Evolutionary conservation across 2,329 filamentous ascomycete species (phyloP).

Genomic region (Sporothrix humicola): DNA sequence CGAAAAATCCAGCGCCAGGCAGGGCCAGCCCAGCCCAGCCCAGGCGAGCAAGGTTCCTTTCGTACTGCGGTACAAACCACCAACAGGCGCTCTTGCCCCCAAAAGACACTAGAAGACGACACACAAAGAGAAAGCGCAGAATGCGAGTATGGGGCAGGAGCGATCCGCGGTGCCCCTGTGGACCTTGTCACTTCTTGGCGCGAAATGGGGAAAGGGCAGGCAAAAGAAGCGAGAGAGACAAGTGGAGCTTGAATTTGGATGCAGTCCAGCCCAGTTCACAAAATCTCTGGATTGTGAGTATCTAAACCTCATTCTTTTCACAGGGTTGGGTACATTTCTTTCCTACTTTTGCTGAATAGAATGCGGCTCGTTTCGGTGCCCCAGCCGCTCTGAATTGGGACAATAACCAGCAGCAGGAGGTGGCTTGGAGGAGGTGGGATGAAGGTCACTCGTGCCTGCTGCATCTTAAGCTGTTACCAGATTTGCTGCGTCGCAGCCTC

Average conservation of each 20-base stretch:
- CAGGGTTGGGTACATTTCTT: background rate
- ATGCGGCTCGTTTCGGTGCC: background rate
- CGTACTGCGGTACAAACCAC: background rate
- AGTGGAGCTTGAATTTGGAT: background rate
- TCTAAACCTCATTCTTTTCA: background rate
- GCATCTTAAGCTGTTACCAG: no score
- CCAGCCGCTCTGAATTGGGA: background rate
- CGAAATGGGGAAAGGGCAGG: conserved; percentile 9
- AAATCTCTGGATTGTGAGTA: background rate
- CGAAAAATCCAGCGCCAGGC: conserved; percentile 11
- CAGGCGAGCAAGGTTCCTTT: background rate
- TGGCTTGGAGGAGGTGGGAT: background rate
- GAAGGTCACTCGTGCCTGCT: no score
- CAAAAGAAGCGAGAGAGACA: background rate
- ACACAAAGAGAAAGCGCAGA: background rate
- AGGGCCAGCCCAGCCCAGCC: conserved; percentile 5
- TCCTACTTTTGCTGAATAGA: background rate
- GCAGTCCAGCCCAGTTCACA: background rate
- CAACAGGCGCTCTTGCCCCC: background rate
- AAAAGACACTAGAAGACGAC: background rate
- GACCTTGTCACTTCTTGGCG: conserved; percentile 19
- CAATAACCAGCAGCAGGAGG: background rate
- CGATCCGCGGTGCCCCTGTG: conserved; percentile 13
- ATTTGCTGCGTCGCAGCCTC: no score
- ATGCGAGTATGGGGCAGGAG: conserved; percentile 23